Evolutionary conservation across 805 yeast species (phyloP), one percentile per base, ranked within the genome.

Genomic region (Candida succiphila): DNA sequence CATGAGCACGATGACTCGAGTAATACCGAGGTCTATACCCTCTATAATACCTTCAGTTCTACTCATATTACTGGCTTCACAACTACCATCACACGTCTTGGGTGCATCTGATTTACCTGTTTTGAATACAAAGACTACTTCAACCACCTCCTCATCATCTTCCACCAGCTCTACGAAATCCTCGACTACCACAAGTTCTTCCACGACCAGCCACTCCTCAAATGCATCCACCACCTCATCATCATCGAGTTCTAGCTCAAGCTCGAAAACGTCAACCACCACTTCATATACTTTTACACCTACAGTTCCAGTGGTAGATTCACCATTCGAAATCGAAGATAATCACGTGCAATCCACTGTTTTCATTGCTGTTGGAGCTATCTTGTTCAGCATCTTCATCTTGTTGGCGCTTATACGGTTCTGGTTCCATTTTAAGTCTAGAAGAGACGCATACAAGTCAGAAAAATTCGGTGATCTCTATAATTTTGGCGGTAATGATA

Each of bases 281-380:
- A 35, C 44, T 2, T 30, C 38, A 17, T 40, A 43, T 30, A 36
- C 46, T 8, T 47, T 36, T 35, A 34, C 33, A 18, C 48, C 49
- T 6, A 29, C 37, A 2, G 41, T 51, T 10, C 52, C 57, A 8
- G 33, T 41, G 4, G 34, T 17, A 2, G 12, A 23, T 6, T 37
- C 62, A 31, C 70, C 70, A 8, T 63, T 43, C 37, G 46, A 65
- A 8, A 33, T 36, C 7, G 32, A 34, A 16, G 34, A 54, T 5
- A 27, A 38, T 7, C 42, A 57, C 28, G 57, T 63, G 2, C 45
- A 50, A 14, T 63, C 65, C 17, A 45, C 69, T 12, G 62, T 68
- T 16, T 68, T 69, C 46, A 62, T 69, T 23, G 49, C 63, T 4
- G 51, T 63, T 6, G 73, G 70, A 5, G 51, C 56, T 0, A 43